Percentiles rank a stretch among this genome's conserved stretches.
These are phyloP conservation scores for Rosa chinensis DNA, from an alignment of 306 rosid genomes.

Conservation along the genomic window DNA sequence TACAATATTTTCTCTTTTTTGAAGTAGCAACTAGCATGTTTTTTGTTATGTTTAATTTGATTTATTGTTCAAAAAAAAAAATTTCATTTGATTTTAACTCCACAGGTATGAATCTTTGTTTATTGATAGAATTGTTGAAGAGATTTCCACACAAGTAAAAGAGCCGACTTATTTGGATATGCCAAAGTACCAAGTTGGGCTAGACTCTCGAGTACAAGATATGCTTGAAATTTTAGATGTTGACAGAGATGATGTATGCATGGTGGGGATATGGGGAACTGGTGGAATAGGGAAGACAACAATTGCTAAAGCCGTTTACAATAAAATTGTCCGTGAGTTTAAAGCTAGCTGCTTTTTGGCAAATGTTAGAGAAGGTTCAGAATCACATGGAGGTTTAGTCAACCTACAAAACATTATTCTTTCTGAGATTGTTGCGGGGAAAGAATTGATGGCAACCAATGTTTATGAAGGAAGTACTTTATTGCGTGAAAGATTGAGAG, in stretches of 20 bases:
- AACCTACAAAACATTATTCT: background rate
- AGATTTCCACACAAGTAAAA: background rate
- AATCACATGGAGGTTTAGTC: background rate
- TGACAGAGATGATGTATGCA: background rate
- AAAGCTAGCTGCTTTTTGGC: background rate
- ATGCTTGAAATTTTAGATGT: background rate
- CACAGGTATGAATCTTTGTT: background rate
- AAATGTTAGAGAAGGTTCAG: background rate
- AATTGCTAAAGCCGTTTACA: background rate
- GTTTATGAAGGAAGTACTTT: background rate
- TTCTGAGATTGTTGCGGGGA: background rate
- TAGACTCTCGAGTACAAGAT: background rate
- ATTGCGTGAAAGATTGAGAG: background rate
- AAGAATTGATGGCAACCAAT: background rate
- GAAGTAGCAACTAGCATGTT: no score
- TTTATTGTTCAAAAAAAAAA: no score
- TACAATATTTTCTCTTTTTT: no score
- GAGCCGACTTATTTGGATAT: background rate
- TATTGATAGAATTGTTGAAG: background rate
- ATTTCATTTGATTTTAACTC: background rate
- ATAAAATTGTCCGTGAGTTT: no score
- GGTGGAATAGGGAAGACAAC: background rate
- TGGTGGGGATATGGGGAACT: background rate
- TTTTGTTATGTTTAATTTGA: no score
- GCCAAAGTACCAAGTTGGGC: background rate